phyloP scores from a whole-genome alignment of 2,329 filamentous ascomycete species.

The Aspergillaceae sp. region DNA sequence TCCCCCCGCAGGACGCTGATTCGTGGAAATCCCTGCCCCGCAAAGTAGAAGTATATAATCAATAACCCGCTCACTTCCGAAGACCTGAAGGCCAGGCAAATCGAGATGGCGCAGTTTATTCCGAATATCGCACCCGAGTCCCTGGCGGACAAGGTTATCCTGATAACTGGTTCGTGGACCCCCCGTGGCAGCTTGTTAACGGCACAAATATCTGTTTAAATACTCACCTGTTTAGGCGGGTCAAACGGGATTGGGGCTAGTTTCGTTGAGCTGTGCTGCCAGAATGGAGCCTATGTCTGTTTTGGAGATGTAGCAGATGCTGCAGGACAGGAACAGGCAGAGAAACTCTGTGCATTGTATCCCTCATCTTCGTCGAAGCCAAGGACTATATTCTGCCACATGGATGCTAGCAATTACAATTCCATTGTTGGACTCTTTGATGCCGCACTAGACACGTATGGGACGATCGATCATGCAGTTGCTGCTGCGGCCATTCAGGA shows the following conservation, averaged over 20 bases:
- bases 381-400: conserved; percentile 30
- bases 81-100: neutral
- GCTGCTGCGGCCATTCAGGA: conserved; percentile 42
- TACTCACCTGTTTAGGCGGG: conserved; percentile 21
- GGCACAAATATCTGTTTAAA: too few species aligned
- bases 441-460: conserved; percentile 36
- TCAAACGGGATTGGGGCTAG: conserved; percentile 40
- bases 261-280: conserved; percentile 32
- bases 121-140: conserved; percentile 7
- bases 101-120: conserved; percentile 8
- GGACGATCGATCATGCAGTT: conserved; percentile 43
- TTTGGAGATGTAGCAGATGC: conserved; percentile 37
- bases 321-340: conserved; percentile 23
- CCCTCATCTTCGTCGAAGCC: conserved; percentile 10
- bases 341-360: conserved; percentile 9
- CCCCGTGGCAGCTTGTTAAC: too few species aligned
- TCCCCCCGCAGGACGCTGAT: too few species aligned
- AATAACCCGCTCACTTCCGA: neutral
- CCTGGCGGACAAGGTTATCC: conserved; percentile 12
- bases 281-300: conserved; percentile 34
- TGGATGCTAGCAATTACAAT: conserved; percentile 41
- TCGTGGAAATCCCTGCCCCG: too few species aligned
- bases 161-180: conserved; percentile 11
- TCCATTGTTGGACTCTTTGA: conserved; percentile 42
- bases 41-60: too few species aligned